Conservation (phyloP, 106 monocot genomes). For the Apostasia shenzhenica region DNA sequence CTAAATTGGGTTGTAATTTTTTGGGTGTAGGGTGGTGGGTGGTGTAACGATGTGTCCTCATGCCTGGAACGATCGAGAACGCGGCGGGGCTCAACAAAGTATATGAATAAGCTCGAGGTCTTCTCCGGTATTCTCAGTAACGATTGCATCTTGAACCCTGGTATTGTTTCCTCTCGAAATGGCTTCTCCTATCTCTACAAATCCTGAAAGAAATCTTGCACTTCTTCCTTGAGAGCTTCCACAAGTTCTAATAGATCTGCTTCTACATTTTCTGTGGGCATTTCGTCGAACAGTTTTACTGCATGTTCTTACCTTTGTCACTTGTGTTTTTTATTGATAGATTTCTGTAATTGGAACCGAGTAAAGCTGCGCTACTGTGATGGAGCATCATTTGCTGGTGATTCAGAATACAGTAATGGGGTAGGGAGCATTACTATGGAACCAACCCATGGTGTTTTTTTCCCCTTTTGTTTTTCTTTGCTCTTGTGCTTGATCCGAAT, state of each 20-base stretch:
- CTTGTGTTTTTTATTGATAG: conserved; percentile 13
- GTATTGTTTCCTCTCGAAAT: conserved; percentile 11
- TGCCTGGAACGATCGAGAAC: conserved; percentile 49
- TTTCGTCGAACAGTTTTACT: not conserved
- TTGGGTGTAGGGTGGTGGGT: conserved; percentile 72
- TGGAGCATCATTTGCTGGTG: conserved; percentile 81
- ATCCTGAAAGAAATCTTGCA: not conserved
- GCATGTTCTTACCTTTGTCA: not conserved
- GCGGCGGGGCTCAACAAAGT: conserved; percentile 51
- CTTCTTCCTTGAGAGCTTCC: no score
- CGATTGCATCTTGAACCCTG: conserved; percentile 51
- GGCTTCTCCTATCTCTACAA: no score
- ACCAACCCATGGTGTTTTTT: not conserved
- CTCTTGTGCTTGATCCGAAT: not conserved
- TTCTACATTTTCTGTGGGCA: not conserved
- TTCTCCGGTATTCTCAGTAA: conserved; percentile 81
- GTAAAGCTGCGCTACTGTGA: conserved; percentile 92
- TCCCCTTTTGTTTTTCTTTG: not conserved
- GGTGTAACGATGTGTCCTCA: conserved; percentile 59
- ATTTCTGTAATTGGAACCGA: conserved; percentile 92
- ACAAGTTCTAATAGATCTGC: no score
- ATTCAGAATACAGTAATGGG: conserved; percentile 46
- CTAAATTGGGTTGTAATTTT: not conserved
- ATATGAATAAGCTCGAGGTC: conserved; percentile 45
- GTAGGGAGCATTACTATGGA: conserved; percentile 28